A percentile compares a stretch with the other conserved stretches of the same genome.
These are phyloP conservation scores for Sugiyamaella floridensis DNA, from an alignment of 805 yeast genomes.

Conservation along the genomic window DNA sequence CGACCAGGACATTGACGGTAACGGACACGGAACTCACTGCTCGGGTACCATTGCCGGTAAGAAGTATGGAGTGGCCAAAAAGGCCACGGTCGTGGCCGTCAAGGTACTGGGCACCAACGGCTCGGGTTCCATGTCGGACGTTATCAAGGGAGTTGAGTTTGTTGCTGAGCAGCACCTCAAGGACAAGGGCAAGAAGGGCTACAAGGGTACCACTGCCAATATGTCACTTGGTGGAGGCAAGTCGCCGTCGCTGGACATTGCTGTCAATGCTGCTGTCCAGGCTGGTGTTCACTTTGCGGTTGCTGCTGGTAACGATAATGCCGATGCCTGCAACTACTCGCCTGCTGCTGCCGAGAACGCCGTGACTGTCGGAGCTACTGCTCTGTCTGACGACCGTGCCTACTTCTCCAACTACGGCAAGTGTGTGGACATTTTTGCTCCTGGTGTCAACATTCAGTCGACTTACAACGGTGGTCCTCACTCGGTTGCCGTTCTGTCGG, in stretches of 20 bases:
- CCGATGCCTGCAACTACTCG: conserved; percentile 53
- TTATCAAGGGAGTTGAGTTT: conserved; percentile 55
- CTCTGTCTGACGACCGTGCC: conserved; percentile 40
- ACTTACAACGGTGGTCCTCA: conserved; percentile 48
- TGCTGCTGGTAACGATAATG: conserved; percentile 58
- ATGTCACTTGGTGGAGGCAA: conserved; percentile 58
- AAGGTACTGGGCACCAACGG: conserved; percentile 56
- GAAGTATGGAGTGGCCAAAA: conserved; percentile 55
- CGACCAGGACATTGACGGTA: conserved; percentile 45
- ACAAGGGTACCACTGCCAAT: conserved; percentile 56
- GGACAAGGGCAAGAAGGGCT: conserved; percentile 36
- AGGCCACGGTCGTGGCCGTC: conserved; percentile 51
- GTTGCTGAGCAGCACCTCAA: conserved; percentile 45
- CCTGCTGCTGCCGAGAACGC: conserved; percentile 53
- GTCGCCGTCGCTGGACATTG: conserved; percentile 49
- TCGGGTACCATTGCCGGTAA: conserved; percentile 58
- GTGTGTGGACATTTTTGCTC: conserved; percentile 49
- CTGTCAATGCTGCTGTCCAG: conserved; percentile 51
- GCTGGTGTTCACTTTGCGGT: conserved; percentile 55
- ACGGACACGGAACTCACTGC: conserved; percentile 64
- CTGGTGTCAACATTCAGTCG: conserved; percentile 50
- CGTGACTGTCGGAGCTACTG: conserved; percentile 47
- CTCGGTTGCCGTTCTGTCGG: conserved; percentile 49
- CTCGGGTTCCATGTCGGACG: conserved; percentile 54
- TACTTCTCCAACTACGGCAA: conserved; percentile 49